Evolutionary conservation across 257 asterid genomes (phyloP), one percentile per base, ranked within the genome.

Genomic region (Nicotiana tomentosiformis): DNA sequence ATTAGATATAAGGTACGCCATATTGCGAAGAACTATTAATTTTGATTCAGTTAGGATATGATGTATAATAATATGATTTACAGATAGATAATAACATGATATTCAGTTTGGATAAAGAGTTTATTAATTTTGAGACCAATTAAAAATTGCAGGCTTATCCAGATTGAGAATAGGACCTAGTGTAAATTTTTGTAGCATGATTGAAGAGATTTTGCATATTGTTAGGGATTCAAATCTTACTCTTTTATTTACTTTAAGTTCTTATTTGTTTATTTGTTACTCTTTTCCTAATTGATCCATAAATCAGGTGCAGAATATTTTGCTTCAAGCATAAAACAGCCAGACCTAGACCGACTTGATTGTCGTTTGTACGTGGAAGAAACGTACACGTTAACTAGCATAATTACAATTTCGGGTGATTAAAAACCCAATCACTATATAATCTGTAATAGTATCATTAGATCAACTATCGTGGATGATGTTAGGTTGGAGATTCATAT

Each of bases 401-500:
- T 39, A 10, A 39, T 39, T 69, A n/a, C 32, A 37, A 69, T 23
- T 39, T 69, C 33, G n/a, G 7, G 17, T 35, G 32, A 35, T 68
- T 35, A 68, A 68, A 17, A 37, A 37, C 10, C 2, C 55, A 68
- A 68, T 18, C 1, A 4, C 7, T 66, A 15, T 37, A 69, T 39
- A 37, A 69, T 69, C 77, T 46, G 7, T 11, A 20, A n/a, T 70
- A 20, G 2, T 1, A 20, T 43, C 58, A 70, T 70, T 39, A n/a
- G 11, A 70, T 70, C 78, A 70, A 11, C 58, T 43, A 43, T 70
- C n/a, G 32, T 18, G 2, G 5, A 68, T 68, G 4, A 35, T 68
- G 53, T 37, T 68, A 68, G 77, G 77, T 68, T 68, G 56, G 77
- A 37, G 77, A 68, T 68, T 68, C 56, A 37, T 69, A 69, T 20